phyloP scores from a whole-genome alignment of 257 asterid species.

The Capsicum pubescens region DNA sequence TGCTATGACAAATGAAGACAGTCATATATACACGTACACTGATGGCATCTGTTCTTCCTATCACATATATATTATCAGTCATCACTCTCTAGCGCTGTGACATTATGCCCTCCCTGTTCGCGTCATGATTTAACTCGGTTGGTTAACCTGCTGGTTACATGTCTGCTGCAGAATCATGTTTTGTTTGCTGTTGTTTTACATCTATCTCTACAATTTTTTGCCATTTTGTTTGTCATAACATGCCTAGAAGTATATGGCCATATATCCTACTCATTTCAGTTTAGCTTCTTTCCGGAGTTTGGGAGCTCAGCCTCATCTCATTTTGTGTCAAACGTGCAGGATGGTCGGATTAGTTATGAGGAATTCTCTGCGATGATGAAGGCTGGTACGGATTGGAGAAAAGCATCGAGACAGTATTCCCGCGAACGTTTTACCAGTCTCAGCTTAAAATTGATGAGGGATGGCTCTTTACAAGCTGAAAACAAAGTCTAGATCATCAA shows the following conservation, averaged over 20 bases:
- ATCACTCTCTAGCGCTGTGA: background rate
- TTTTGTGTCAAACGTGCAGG: conserved; percentile 48
- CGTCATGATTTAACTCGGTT: background rate
- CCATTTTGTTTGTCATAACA: background rate
- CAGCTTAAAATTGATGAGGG: conserved; percentile 71
- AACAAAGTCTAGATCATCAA: conserved; percentile 40
- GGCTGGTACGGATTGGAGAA: conserved; percentile 89
- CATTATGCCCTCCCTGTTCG: background rate
- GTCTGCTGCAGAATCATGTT: background rate
- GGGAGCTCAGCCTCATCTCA: background rate
- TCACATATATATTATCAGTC: background rate
- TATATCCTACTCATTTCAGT: background rate
- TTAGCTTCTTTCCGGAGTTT: background rate
- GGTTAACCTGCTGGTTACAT: conserved; percentile 15
- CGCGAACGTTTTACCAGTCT: conserved; percentile 73
- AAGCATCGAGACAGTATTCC: conserved; percentile 76
- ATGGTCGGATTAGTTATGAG: conserved; percentile 76
- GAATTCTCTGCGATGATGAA: conserved; percentile 88
- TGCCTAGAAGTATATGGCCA: background rate
- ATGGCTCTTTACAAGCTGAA: conserved; percentile 60
- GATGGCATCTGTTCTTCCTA: background rate
- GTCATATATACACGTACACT: background rate
- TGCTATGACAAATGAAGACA: background rate
- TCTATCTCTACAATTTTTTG: background rate
- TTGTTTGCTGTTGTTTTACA: background rate